Conservation (phyloP, 768 basidiomycete species). For the Boletus rex-veris region DNA sequence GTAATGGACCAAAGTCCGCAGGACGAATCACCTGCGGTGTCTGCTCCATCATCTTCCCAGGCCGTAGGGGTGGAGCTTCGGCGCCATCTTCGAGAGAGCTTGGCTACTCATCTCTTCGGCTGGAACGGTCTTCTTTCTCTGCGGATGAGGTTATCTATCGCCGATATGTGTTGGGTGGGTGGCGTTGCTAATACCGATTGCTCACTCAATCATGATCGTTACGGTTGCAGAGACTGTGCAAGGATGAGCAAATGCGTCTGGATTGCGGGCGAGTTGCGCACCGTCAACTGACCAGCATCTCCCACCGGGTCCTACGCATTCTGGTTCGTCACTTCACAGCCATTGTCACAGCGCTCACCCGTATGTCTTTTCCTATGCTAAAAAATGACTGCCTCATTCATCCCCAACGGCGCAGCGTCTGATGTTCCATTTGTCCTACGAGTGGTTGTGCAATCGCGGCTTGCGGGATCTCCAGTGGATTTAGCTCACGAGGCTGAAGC, state of each 20-base stretch:
- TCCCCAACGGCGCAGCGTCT: conserved; percentile 37
- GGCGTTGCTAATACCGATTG: conserved; percentile 6
- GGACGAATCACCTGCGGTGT: conserved; percentile 35
- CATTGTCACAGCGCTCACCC: conserved; percentile 39
- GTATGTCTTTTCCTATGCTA: conserved; percentile 34
- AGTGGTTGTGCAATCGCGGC: conserved; percentile 54
- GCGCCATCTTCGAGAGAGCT: conserved; percentile 45
- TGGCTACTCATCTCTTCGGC: conserved; percentile 60
- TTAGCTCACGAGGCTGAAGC: conserved; percentile 39
- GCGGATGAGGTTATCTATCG: conserved; percentile 51
- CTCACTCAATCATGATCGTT: conserved; percentile 13
- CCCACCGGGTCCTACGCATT: conserved; percentile 50
- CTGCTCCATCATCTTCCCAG: conserved; percentile 31
- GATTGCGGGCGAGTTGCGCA: conserved; percentile 54
- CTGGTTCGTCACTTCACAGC: conserved; percentile 56
- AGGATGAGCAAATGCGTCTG: conserved; percentile 38
- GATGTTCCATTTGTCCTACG: conserved; percentile 67
- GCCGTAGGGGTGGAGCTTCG: conserved; percentile 38
- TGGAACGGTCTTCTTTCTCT: conserved; percentile 50
- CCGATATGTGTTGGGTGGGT: conserved; percentile 43
- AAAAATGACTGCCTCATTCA: conserved; percentile 8
- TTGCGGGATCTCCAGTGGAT: conserved; percentile 42
- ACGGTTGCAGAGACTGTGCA: conserved; percentile 50
- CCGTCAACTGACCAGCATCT: conserved; percentile 47
- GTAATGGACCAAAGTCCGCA: conserved; percentile 12